These are phyloP conservation scores for Ottelia alismoides DNA, from an alignment of 106 monocot genomes.

Conservation along the genomic window DNA sequence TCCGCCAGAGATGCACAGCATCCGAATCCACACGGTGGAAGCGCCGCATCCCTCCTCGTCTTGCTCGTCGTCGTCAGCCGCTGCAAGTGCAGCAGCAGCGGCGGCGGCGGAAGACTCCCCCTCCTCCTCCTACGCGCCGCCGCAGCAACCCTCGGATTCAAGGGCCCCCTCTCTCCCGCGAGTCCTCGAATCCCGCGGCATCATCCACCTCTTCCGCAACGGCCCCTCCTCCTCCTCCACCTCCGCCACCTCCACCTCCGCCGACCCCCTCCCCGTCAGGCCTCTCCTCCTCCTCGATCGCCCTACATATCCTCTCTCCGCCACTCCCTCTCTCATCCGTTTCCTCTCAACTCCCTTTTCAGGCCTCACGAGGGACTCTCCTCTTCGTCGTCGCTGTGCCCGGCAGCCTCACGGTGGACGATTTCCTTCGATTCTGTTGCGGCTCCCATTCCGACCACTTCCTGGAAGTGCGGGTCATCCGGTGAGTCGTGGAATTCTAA, in stretches of 20 bases:
- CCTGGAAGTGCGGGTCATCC: constrained; percentile 39
- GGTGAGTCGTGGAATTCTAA: constrained; percentile 36
- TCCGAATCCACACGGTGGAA: constrained; percentile 16
- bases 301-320: constrained; percentile 38
- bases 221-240: constrained; percentile 5
- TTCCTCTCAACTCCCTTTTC: neutral
- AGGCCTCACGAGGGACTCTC: constrained; percentile 34
- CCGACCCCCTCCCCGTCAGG: constrained; percentile 5
- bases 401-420: constrained; percentile 39
- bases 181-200: constrained; percentile 3
- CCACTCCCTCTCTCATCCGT: neutral
- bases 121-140: neutral
- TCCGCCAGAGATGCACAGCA: constrained; percentile 8
- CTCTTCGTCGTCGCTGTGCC: constrained; percentile 72
- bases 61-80: neutral
- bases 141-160: neutral
- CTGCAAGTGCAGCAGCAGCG: neutral
- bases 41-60: neutral
- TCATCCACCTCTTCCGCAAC: constrained; percentile 13
- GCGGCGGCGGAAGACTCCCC: neutral
- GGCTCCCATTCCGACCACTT: constrained; percentile 31
- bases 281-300: constrained; percentile 28
- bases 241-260: constrained; percentile 7
- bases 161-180: neutral
- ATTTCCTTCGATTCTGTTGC: constrained; percentile 65